Conservation (phyloP, 1,284 basidiomycete species). For the Phellinidium pouzarii region DNA sequence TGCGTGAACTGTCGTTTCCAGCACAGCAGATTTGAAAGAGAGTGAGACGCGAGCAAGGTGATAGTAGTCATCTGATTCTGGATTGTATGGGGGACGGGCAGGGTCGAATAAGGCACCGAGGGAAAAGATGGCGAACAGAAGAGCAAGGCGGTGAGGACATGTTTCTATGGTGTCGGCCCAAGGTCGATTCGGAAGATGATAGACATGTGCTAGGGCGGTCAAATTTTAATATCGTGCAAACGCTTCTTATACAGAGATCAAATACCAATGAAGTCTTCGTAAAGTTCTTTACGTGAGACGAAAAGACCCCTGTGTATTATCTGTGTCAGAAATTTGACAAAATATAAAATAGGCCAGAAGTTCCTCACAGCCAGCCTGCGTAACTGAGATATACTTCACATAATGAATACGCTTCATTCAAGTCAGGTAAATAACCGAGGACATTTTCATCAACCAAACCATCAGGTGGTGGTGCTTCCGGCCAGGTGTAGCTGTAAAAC, state of each 20-base stretch:
- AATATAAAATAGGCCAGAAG: background rate
- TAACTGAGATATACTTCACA: slow-evolving; percentile 50
- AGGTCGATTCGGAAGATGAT: slow-evolving; percentile 15
- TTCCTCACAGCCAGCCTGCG: slow-evolving; percentile 42
- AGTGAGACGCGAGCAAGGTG: slow-evolving; percentile 46
- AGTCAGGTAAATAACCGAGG: slow-evolving; percentile 38
- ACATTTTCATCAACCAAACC: slow-evolving; percentile 34
- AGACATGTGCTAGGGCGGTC: slow-evolving; percentile 28
- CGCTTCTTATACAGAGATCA: background rate
- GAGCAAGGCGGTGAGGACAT: slow-evolving; percentile 38
- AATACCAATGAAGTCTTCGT: slow-evolving; percentile 16
- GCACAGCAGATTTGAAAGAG: slow-evolving; percentile 38
- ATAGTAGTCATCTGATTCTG: slow-evolving; percentile 53
- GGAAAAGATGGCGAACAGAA: slow-evolving; percentile 52
- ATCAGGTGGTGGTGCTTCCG: slow-evolving; percentile 22
- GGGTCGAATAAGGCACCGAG: slow-evolving; percentile 46
- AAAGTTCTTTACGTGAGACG: slow-evolving; percentile 10
- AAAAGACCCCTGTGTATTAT: slow-evolving; percentile 20
- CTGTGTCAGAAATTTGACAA: background rate
- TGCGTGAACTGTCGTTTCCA: slow-evolving; percentile 43
- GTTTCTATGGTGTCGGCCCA: slow-evolving; percentile 14
- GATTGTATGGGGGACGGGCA: slow-evolving; percentile 33
- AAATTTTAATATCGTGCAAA: slow-evolving; percentile 27
- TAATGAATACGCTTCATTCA: slow-evolving; percentile 46
- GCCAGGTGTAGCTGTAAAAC: slow-evolving; percentile 16